Conservation (phyloP, 139 green algal genomes). For the Chlorella sp. region DNA sequence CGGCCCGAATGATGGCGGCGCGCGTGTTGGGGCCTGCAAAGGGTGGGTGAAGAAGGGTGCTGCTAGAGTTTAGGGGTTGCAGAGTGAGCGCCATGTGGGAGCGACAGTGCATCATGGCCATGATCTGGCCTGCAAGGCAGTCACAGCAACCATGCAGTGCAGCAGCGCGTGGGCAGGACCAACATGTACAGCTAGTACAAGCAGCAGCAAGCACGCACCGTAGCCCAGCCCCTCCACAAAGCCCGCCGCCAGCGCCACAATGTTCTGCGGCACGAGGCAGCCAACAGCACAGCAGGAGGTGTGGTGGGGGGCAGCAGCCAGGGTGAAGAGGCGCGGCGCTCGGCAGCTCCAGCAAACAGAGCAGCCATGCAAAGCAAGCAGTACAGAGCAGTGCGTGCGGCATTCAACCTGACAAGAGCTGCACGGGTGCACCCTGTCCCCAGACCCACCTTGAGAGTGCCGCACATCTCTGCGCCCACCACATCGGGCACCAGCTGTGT, state of each 20-base stretch:
- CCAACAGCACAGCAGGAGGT: too few relatives aligned
- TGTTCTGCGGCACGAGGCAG: constrained; percentile 49
- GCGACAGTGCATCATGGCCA: too few relatives aligned
- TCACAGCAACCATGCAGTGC: neutral
- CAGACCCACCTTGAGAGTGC: constrained; percentile 69
- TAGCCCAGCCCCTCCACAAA: constrained; percentile 76
- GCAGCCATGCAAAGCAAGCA: too few relatives aligned
- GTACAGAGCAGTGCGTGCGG: too few relatives aligned
- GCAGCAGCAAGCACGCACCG: neutral
- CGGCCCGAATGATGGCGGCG: constrained; percentile 74
- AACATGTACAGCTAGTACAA: neutral
- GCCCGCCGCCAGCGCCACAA: constrained; percentile 80
- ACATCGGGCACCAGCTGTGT: constrained; percentile 67
- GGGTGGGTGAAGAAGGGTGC: neutral
- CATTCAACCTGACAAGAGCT: too few relatives aligned
- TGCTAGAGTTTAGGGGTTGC: too few relatives aligned
- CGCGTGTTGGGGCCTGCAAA: constrained; percentile 69
- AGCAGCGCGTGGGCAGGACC: neutral
- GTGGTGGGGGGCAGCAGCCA: too few relatives aligned
- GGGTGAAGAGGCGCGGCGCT: too few relatives aligned
- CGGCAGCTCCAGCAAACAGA: too few relatives aligned
- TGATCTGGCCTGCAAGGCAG: too few relatives aligned
- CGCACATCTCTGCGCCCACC: constrained; percentile 78
- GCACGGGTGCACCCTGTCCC: too few relatives aligned
- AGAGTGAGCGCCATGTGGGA: too few relatives aligned